Conservation (phyloP, 441 rosid species). For the Populus hybrid region DNA sequence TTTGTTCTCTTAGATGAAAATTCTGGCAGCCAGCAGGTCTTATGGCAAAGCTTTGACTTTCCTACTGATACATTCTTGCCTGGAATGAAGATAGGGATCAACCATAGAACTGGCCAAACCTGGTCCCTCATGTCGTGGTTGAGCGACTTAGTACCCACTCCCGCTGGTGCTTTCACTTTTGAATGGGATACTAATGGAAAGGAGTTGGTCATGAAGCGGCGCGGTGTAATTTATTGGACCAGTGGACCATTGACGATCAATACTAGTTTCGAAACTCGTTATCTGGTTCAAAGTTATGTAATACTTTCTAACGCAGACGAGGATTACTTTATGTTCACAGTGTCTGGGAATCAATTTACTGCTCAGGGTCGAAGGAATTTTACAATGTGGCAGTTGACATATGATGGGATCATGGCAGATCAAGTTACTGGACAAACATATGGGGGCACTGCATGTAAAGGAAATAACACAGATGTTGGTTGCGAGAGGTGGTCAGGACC, state of each 20-base stretch:
- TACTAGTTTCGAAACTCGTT: neutral
- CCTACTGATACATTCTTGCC: conserved; percentile 34
- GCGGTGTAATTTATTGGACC: conserved; percentile 18
- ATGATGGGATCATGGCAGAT: neutral
- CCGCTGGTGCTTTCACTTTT: conserved; percentile 26
- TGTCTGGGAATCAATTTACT: neutral
- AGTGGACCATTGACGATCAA: conserved; percentile 14
- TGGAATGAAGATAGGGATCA: conserved; percentile 35
- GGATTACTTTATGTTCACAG: neutral
- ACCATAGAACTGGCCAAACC: conserved; percentile 4
- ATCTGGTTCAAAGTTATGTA: neutral
- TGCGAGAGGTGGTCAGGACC: conserved; percentile 2
- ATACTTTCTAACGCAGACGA: neutral
- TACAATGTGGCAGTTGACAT: neutral
- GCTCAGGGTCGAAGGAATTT: neutral
- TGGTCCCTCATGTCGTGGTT: conserved; percentile 26
- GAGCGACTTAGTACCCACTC: conserved; percentile 9
- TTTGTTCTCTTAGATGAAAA: conserved; percentile 7
- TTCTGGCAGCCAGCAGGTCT: neutral
- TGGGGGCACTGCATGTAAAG: neutral
- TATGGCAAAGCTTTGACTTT: conserved; percentile 43
- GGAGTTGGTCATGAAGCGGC: conserved; percentile 18
- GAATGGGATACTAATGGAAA: conserved; percentile 10
- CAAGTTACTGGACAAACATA: rapidly evolving
- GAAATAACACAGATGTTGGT: neutral